Evolutionary conservation across 176 grass and related monocot genomes (phyloP).

Genomic region (Aegilops sharonensis): DNA sequence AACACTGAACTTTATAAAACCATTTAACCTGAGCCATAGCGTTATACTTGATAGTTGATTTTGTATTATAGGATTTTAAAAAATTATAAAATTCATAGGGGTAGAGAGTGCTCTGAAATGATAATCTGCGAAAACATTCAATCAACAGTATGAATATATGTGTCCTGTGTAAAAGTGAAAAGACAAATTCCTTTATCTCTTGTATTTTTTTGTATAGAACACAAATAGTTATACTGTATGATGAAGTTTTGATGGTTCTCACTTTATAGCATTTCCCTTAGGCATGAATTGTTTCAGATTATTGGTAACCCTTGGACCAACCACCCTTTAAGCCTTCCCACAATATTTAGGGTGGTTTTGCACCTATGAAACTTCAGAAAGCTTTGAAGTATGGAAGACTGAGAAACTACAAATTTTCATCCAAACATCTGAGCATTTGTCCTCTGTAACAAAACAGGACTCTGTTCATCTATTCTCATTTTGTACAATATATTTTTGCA

Average conservation of each 20-base stretch:
- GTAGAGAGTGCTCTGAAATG: neutral
- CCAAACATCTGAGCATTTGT: too few relatives aligned
- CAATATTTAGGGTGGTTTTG: too few relatives aligned
- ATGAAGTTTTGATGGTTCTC: neutral
- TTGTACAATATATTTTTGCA: too few relatives aligned
- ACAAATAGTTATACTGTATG: neutral
- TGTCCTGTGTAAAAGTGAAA: neutral
- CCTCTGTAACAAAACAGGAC: too few relatives aligned
- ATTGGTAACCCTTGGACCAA: too few relatives aligned
- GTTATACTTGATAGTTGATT: neutral
- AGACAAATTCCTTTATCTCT: neutral
- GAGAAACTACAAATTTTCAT: too few relatives aligned
- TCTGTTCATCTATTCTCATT: too few relatives aligned
- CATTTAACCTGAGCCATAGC: neutral
- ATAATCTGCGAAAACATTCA: neutral
- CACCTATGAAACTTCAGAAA: too few relatives aligned
- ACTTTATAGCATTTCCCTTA: neutral
- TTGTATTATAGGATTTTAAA: neutral
- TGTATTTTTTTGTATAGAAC: neutral
- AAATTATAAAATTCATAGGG: neutral
- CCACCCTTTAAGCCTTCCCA: too few relatives aligned
- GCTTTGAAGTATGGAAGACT: too few relatives aligned
- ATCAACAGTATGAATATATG: neutral
- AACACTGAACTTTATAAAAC: neutral
- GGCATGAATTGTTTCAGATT: neutral